phyloP scores from a whole-genome alignment of 306 rosid genomes.

The Cotoneaster glaucophyllus region DNA sequence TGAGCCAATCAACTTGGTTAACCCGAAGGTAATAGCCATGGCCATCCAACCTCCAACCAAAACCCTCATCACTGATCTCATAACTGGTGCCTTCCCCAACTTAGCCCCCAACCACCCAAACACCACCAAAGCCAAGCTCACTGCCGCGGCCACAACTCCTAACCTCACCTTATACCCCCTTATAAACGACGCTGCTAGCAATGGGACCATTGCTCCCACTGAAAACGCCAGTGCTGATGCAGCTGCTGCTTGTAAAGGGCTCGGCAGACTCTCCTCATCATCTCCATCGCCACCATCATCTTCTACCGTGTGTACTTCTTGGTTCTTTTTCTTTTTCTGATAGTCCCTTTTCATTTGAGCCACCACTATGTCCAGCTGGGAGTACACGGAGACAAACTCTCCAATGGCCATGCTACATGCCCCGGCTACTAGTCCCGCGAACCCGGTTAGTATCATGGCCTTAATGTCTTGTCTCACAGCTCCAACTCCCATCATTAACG shows the following conservation, averaged over 20 bases:
- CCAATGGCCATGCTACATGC: conserved; percentile 99
- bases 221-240: conserved; percentile 87
- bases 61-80: conserved; percentile 49
- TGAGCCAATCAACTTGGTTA: conserved; percentile 72
- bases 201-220: conserved; percentile 78
- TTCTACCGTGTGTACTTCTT: neutral
- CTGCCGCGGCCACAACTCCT: conserved; percentile 53
- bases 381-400: conserved; percentile 87
- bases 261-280: conserved; percentile 52
- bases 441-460: conserved; percentile 80
- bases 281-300: neutral
- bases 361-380: conserved; percentile 74
- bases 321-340: neutral
- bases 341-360: conserved; percentile 63
- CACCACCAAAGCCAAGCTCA: conserved; percentile 51
- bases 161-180: conserved; percentile 53
- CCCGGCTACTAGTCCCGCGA: conserved; percentile 81
- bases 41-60: conserved; percentile 93
- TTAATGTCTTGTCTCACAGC: conserved; percentile 78
- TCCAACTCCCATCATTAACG: conserved; percentile 92
- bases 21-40: conserved; percentile 74
- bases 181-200: conserved; percentile 79
- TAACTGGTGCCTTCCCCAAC: conserved; percentile 57
- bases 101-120: conserved; percentile 80
- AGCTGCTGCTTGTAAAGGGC: conserved; percentile 79